phyloP scores from a whole-genome alignment of 2,329 filamentous ascomycete species.

The Gliomastix tumulicola region DNA sequence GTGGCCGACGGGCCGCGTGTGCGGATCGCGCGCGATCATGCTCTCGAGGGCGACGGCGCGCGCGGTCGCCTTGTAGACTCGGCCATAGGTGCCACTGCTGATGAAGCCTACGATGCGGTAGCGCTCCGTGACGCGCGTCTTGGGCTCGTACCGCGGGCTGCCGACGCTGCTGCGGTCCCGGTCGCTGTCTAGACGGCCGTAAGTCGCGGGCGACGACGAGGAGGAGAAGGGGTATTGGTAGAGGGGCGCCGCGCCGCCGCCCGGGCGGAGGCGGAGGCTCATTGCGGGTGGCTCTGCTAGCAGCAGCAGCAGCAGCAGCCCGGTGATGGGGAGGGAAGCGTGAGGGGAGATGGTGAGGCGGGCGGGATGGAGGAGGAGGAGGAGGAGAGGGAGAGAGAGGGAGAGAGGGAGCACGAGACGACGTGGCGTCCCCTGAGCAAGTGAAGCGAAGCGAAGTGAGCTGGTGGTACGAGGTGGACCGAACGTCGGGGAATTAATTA shows the following conservation, averaged over 20 bases:
- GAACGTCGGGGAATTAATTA: too few relatives aligned
- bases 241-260: constrained; percentile 10
- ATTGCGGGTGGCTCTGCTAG: constrained; percentile 11
- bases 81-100: constrained; percentile 93
- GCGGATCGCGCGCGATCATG: neutral
- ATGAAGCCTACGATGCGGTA: constrained; percentile 99
- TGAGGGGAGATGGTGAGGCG: constrained; percentile 1
- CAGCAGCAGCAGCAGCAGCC: too few relatives aligned
- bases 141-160: constrained; percentile 52
- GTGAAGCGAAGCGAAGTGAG: too few relatives aligned
- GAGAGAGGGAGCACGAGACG: too few relatives aligned
- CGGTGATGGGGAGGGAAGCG: constrained; percentile 1
- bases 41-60: constrained; percentile 24
- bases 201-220: constrained; percentile 18
- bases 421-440: too few relatives aligned
- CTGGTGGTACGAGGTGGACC: too few relatives aligned
- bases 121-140: constrained; percentile 83
- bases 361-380: neutral
- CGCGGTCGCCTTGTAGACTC: constrained; percentile 90
- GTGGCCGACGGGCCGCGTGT: constrained; percentile 52
- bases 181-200: constrained; percentile 38
- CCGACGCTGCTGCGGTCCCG: constrained; percentile 38
- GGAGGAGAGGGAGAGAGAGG: constrained; percentile 7
- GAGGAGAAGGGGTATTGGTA: constrained; percentile 10
- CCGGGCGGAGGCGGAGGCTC: constrained; percentile 24